Evolutionary conservation across 495 filamentous ascomycete genomes (phyloP).

Genomic region (Lasiosphaeria ovina): DNA sequence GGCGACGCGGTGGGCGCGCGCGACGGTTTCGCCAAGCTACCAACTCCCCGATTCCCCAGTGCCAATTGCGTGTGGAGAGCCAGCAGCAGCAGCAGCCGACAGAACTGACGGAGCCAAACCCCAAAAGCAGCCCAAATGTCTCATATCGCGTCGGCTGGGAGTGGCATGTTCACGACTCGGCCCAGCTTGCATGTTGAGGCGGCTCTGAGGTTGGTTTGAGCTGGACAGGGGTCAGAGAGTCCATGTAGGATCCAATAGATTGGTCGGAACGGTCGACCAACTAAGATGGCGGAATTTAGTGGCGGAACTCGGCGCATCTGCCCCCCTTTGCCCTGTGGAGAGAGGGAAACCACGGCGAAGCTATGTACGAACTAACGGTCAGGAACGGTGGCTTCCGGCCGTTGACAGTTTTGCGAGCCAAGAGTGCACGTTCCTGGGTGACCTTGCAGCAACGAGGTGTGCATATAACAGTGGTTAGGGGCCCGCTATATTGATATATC

Average conservation of each 20-base stretch:
- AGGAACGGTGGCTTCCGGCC: constrained; percentile 5
- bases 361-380: constrained; percentile 6
- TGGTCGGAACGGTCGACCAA: constrained; percentile 21
- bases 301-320: constrained; percentile 22
- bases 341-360: constrained; percentile 1
- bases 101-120: background rate
- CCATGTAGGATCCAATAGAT: constrained; percentile 25
- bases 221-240: constrained; percentile 31
- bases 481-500: background rate
- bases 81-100: background rate
- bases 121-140: background rate
- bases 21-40: no score
- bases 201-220: constrained; percentile 34
- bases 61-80: no score
- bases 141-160: background rate
- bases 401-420: background rate
- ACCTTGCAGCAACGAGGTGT: background rate
- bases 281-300: constrained; percentile 27
- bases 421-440: background rate
- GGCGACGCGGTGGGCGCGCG: background rate
- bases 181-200: constrained; percentile 22
- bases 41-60: no score
- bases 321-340: constrained; percentile 14
- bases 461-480: background rate
- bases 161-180: constrained; percentile 5